Evolutionary conservation across 2,329 filamentous ascomycete species (phyloP), one percentile per base, ranked within the genome.

Genomic region (Daldinia sp.): DNA sequence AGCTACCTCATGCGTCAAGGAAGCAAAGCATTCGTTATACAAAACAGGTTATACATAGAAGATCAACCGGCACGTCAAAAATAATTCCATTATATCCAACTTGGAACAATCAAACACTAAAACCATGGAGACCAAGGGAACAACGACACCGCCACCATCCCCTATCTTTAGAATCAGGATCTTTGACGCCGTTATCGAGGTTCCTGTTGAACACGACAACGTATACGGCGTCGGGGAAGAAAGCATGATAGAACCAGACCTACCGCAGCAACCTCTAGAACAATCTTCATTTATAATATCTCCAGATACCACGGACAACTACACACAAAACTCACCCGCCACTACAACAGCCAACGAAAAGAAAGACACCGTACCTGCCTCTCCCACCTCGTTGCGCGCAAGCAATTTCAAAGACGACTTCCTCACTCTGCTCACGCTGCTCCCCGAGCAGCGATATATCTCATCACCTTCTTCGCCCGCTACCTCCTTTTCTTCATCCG

Each of bases 341-440:
- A 33, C 35, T 42, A 2, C 30, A 33, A 33, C 30, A 3, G 35
- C 12, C 44, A 53, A 37, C 46, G 9, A 23, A 28, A 23, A 7
- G 7, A n/a, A 18, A 48, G 2, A 28, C 6, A 7, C 26, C 10
- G 7, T 37, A 3, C 26, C 42, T 1, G 5, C 37, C 1, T 13
- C 50, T 4, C 41, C 50, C 6, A 20, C 53, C 3, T 65, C 44
- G 1, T 39, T 53, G 12, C 39, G n/a, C 2, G 56, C 58, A 12
- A 42, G 18, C n/a, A 54, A 20, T 9, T 69, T 63, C 39, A 50
- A 60, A 57, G 54, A 46, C 6, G 33, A 51, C 10, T 69, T 69
- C 50, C 42, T 56, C 2, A 26, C 53, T 0, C 53, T 63, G 1
- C 59, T 66, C 10, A 41, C 59, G 23, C 63, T 66, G 1, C 55